Evolutionary conservation across 176 grass and related monocot genomes (phyloP), one percentile per base, ranked within the genome.

Genomic region (Paspalum vaginatum): DNA sequence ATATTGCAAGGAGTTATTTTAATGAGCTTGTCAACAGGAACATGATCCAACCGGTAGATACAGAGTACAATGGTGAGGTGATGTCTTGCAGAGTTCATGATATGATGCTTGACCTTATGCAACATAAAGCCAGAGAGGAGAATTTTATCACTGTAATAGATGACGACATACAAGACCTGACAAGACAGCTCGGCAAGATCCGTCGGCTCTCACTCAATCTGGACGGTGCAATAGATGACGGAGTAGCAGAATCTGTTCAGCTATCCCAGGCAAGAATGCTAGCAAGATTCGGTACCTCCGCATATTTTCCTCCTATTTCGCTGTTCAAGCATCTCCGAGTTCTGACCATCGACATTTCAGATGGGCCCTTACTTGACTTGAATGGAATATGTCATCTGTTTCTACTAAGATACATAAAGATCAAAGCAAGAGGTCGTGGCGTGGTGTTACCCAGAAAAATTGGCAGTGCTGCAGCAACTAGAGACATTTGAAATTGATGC

Each of bases 21-120:
- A 61, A 60, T 22, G 49, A 84, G 6, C 86, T 88, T 11, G 60
- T 84, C 1, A 81, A 84, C 5, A 64, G 86, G 12, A 84, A 41
- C 18, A 60, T 88, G 65, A 61, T 88, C 43, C 65, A 79, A 75
- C 69, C 78, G 4, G 11, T 42, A 15, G 2, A 24, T 46, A 24
- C 5, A 46, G 0, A 47, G 2, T 4, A 25, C 24, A 41, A 15
- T 51, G 76, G 58, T 2, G 76, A 65, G 10, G 46, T 78, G 46
- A 7, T 52, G 6, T 65, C 18, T 9, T 65, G 60, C 2, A n/a
- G 47, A 1, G 60, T 78, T 5, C 76, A 79, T 52, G 61, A 79
- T 42, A 79, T 79, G 45, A 79, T 79, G 76, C 76, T 66, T 79
- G 76, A 79, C 53, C 76, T 79, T 79, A 60, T 91, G 7, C 21